Percentiles rank a stretch among this genome's conserved stretches.
These are phyloP conservation scores for Endoconidiophora polonica DNA, from an alignment of 2,329 filamentous ascomycete species.

Conservation along the genomic window DNA sequence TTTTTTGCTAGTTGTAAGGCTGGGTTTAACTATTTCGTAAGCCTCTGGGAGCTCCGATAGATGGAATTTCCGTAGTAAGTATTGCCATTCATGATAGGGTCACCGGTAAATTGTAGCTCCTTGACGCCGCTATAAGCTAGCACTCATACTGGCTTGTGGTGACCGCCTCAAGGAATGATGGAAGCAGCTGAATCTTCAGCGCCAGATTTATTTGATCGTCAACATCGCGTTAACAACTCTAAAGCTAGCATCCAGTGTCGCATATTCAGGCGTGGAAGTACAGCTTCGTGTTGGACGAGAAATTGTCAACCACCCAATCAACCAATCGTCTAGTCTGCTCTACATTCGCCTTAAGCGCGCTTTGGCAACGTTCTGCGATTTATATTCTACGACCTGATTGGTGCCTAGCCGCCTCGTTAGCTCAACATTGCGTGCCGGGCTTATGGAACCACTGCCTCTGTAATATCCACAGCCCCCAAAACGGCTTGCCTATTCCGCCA, in stretches of 20 bases:
- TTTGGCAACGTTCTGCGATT: conserved; percentile 28
- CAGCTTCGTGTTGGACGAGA: conserved; percentile 34
- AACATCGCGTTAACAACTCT: conserved; percentile 31
- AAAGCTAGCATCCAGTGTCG: conserved; percentile 31
- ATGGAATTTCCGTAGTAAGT: conserved; percentile 37
- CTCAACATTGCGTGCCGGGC: conserved; percentile 40
- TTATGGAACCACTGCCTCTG: conserved; percentile 42
- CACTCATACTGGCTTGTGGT: conserved; percentile 26
- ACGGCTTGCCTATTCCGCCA: conserved; percentile 48
- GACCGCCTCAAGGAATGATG: conserved; percentile 23
- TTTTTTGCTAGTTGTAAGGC: conserved; percentile 43
- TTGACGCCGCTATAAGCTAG: conserved; percentile 25
- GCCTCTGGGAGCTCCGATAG: conserved; percentile 41
- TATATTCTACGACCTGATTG: conserved; percentile 49
- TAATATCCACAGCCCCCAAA: conserved; percentile 45
- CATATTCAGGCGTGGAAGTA: conserved; percentile 36
- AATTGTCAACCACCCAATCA: conserved; percentile 40
- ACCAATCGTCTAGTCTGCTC: conserved; percentile 22
- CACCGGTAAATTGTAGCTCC: conserved; percentile 32
- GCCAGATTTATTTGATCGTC: conserved; percentile 17
- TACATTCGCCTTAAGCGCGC: conserved; percentile 29
- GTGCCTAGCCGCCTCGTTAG: conserved; percentile 43
- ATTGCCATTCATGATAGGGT: conserved; percentile 42
- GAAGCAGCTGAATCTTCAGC: conserved; percentile 17
- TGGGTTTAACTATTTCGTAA: conserved; percentile 40